These are phyloP conservation scores for Larix sibirica DNA, from an alignment of 83 land plant genomes.

Conservation along the genomic window DNA sequence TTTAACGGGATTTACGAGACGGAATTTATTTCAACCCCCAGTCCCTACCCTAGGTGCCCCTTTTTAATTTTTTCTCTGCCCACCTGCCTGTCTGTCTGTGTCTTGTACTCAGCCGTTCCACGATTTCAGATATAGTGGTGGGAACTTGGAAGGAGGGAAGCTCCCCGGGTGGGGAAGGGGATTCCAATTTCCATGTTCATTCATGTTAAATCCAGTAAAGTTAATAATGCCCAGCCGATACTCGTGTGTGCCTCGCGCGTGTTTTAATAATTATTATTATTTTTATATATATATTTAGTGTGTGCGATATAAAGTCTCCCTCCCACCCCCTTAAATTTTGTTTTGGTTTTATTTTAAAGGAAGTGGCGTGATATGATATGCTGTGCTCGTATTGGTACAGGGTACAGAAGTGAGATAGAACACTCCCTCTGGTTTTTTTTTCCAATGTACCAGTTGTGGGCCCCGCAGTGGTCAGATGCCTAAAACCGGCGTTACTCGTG, in stretches of 20 bases:
- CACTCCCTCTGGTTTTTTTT: too few relatives aligned
- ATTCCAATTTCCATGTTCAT: not conserved
- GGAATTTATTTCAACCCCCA: not conserved
- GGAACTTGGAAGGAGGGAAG: too few relatives aligned
- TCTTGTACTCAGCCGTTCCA: not conserved
- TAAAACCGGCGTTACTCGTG: too few relatives aligned
- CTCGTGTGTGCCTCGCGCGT: not conserved
- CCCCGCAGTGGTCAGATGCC: too few relatives aligned
- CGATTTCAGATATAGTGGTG: slow-evolving; percentile 9
- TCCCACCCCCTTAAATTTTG: not conserved
- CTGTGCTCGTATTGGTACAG: not conserved
- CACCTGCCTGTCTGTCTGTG: not conserved
- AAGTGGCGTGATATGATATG: too few relatives aligned
- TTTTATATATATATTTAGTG: not conserved
- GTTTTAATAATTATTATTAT: not conserved
- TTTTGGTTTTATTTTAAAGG: not conserved
- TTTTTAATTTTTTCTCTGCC: not conserved
- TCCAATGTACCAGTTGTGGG: too few relatives aligned
- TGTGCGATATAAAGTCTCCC: too few relatives aligned
- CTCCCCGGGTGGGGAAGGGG: too few relatives aligned
- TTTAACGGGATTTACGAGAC: slow-evolving; percentile 13
- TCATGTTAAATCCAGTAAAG: not conserved
- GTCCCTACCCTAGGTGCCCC: not conserved
- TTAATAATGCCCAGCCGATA: not conserved
- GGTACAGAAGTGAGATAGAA: not conserved